phyloP scores from a whole-genome alignment of 2,329 filamentous ascomycete species.

The Diaporthe sp. region DNA sequence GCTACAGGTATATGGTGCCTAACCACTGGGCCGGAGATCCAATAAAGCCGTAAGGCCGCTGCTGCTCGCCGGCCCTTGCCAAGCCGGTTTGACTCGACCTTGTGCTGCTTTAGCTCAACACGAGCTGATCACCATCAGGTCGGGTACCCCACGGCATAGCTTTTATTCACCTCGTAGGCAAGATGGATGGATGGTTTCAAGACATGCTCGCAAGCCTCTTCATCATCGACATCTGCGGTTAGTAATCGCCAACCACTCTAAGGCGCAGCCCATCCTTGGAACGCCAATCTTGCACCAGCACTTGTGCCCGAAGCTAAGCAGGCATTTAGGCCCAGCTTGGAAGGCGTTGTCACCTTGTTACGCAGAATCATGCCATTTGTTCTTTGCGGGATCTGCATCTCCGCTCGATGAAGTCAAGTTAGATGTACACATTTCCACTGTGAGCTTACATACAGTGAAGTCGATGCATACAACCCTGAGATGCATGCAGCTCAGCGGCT shows the following conservation, averaged over 20 bases:
- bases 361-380: slow-evolving; percentile 5
- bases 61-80: neutral
- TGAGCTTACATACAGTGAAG: neutral
- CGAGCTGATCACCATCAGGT: neutral
- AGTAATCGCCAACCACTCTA: neutral
- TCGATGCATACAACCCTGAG: neutral
- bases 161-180: neutral
- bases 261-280: neutral
- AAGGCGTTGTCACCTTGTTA: slow-evolving; percentile 20
- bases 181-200: neutral
- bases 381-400: neutral
- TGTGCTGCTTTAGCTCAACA: neutral
- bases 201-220: neutral
- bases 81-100: neutral
- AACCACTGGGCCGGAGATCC: too few relatives aligned
- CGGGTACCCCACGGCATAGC: neutral
- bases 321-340: neutral
- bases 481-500: neutral
- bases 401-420: neutral
- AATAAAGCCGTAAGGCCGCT: neutral
- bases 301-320: slow-evolving; percentile 9
- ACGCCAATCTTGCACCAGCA: slow-evolving; percentile 11
- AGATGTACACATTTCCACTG: neutral
- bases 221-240: neutral
- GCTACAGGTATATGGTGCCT: too few relatives aligned